Evolutionary conservation across 1,284 basidiomycete genomes (phyloP), one percentile per base, ranked within the genome.

Genomic region (Coriolopsis trogii): DNA sequence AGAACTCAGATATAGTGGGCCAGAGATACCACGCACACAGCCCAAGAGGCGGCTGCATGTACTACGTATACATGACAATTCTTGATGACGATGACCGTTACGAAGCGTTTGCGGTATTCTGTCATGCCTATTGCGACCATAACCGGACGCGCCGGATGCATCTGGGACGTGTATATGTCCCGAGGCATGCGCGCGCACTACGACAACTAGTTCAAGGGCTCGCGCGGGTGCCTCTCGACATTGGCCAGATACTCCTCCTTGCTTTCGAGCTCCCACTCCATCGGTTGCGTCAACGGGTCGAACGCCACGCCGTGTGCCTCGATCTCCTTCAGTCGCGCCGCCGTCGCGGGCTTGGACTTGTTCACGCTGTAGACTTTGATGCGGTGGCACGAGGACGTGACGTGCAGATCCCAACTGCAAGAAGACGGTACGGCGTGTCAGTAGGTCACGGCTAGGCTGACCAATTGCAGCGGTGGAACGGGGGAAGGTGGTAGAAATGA

Each of bases 321-420:
- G 29, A 79, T 67, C 40, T 73, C 67, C 31, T 67, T 67, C 23
- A 82, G 64, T 26, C 79, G 71, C 49, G 61, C 61, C 13, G 69
- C 72, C 3, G 80, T 81, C 7, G 68, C 72, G 2, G 75, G 70
- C 36, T 64, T 69, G 2, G 71, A 65, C 41, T 56, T 73, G 61
- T 81, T 81, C 51, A 82, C 75, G 58, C 76, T 78, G 65, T 80
- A 81, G 2, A 81, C 42, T 61, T 80, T 81, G 70, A 82, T 75
- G 34, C 78, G 73, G 55, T 82, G 79, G 51, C 70, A 74, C 1
- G 78, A 81, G 16, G 78, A 81, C 0, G 79, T 82, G 40, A 81
- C 80, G 53, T 82, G 80, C 30, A 81, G 66, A 42, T 79, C 79
- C 80, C 78, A 80, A 64, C 78, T 81, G 53, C 25, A 16, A 1